Base-by-base conservation (phyloP, 1,284 basidiomycete genomes). In the Inonotus obliquus region DNA sequence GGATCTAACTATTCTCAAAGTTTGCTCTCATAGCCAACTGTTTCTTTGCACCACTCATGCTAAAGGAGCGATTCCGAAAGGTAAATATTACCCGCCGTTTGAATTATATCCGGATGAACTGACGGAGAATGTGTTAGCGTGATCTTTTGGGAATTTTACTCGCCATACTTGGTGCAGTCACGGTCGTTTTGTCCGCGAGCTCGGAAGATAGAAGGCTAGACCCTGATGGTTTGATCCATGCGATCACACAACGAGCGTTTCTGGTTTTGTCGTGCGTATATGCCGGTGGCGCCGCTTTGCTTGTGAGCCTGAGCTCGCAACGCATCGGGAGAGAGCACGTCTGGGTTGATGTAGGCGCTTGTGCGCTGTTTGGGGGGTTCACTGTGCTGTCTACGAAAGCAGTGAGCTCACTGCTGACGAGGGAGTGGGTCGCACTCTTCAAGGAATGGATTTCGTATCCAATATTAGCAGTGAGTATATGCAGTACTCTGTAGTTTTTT, bases 361-460 rank as follows among this genome's bases (percentile, higher is more conserved):
- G 94, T 72, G 92, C 92, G 1, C 74, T 96, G 14, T 94, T 94
- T 70, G 93, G 92, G 87, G 96, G 94, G 4, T 98, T 96, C 72
- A 98, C 96, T 0, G 96, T 98, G 0, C 78, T 99, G 2, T 87
- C 93, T 0, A 98, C 96, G 1, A 98, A 99, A 71, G 96, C 92
- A 0, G 75, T 97, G 41, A 96, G 94, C 13, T 92, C 91, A 0
- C 77, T 99, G 35, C 75, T 97, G 41, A 91, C 90, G 17, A 77
- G 85, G 65, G 79, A 89, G 71, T 91, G 91, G 79, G 76, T 90
- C 25, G 79, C 84, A 25, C 86, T 92, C 64, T 90, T 92, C 72
- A 79, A 80, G 5, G 79, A 86, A 62, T 87, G 88, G 81, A 87
- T 94, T 60, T 90, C 89, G 9, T 95, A 94, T 75, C 86, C 87